Evolutionary conservation across 164 flowering plant genomes (phyloP), one percentile per base, ranked within the genome.

Genomic region (Platanus orientalis): DNA sequence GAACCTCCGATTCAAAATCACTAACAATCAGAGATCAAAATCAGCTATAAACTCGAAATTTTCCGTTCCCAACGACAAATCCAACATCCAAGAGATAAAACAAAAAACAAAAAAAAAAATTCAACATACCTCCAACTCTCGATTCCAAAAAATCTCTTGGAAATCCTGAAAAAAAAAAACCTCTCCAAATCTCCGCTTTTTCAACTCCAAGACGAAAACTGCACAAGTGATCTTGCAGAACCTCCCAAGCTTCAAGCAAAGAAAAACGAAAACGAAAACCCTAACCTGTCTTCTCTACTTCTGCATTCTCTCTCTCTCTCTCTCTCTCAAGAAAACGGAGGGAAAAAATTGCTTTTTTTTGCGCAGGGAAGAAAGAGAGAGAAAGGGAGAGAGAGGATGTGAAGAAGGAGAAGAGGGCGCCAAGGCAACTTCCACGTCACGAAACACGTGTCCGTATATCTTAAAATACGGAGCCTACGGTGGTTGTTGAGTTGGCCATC

Each of bases 361-460:
- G 63, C 62, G 53, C 67, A 65, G 51, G 40, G 49, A 40, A 61
- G 40, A 28, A 42, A 16, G 48, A 26, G 21, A n/a, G 32, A 58
- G 60, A 24, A 61, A 20, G 30, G 65, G 47, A 36, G 58, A 48
- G 7, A 60, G 26, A 50, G 61, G 29, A 57, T 60, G 13, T 4
- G 61, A 51, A n/a, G 68, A 30, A 54, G 68, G 64, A 53, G 44
- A 61, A 27, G 47, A 44, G 71, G 52, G 79, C 77, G 87, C 79
- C 86, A 81, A 76, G 79, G 69, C 82, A 61, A 69, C 62, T 62
- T 67, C 88, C 96, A 89, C 90, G 91, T 89, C 93, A 89, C 53
- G 23, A 13, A 19, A 81, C 89, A 82, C 92, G 90, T 85, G 92
- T 89, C 58, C 71, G 68, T 62, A 61, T 17, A 29, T 54, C 56